Evolutionary conservation across 1,284 basidiomycete species (phyloP), one percentile per base, ranked within the genome.

Genomic region (Agaricales sp.): DNA sequence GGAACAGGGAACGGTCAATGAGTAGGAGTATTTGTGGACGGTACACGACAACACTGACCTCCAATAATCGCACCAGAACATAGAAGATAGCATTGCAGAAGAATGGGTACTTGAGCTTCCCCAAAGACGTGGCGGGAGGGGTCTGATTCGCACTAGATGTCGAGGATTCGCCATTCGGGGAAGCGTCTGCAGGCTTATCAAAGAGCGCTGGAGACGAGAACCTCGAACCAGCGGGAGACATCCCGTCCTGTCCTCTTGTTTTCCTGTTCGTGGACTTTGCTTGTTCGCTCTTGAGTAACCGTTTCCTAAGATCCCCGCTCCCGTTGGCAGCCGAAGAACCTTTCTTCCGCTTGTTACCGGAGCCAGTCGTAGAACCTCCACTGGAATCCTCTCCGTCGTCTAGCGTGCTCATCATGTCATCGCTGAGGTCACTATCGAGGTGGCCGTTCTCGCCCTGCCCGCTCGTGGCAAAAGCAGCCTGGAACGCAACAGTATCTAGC

Each of bases 61-160:
- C 86, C 21, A 96, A 65, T 43, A 95, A 69, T 35, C 94, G 80
- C 58, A 96, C 67, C 43, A 96, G 69, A 12, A 82, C 78, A 68
- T 96, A 99, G 61, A 92, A 91, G 38, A 82, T 75, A 26, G 89
- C 91, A 67, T 95, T 97, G 55, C 85, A 82, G 67, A 92, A 97
- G 67, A 97, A 92, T 13, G 77, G 75, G 55, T 79, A 74, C 55
- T 72, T 73, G 37, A 18, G 57, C 57, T 49, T 68, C 59, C n/a
- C 59, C 58, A n/a, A n/a, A n/a, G n/a, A n/a, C n/a, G n/a, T n/a
- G n/a, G n/a, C n/a, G n/a, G n/a, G n/a, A n/a, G n/a, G n/a, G 24
- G 58, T 57, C 54, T 73, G 73, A n/a, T 69, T 67, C 2, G 75
- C 74, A 1, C 67, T 61, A 2, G 67, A 60, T n/a, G n/a, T 1